A percentile compares a stretch with the other conserved stretches of the same genome.
phyloP scores from a whole-genome alignment of 495 filamentous ascomycete species.

The Antarctomyces pellizariae region DNA sequence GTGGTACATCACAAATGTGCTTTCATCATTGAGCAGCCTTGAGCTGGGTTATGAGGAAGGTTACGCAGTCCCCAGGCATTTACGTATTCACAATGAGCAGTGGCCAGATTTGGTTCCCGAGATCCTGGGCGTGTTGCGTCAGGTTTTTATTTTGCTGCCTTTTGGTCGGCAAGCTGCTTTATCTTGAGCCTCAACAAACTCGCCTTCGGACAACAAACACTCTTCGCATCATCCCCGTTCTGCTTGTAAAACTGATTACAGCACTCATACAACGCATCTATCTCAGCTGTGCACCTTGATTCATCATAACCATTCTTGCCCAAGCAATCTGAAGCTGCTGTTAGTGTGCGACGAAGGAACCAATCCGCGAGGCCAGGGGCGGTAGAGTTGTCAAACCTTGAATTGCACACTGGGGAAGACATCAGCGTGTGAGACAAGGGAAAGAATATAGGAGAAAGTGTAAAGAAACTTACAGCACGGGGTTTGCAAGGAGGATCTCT shows the following conservation, averaged over 20 bases:
- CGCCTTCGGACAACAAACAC: conserved; percentile 69
- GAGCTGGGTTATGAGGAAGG: conserved; percentile 20
- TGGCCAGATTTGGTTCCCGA: too few species aligned
- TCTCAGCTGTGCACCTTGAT: conserved; percentile 51
- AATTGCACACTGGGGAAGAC: conserved; percentile 49
- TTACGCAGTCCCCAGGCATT: too few species aligned
- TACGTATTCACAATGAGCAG: too few species aligned
- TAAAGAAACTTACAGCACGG: conserved; percentile 41
- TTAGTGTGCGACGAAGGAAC: conserved; percentile 2
- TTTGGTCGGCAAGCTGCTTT: conserved; percentile 44
- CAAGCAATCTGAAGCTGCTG: conserved; percentile 41
- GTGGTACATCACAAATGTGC: conserved; percentile 10
- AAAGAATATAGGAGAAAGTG: conserved; percentile 2
- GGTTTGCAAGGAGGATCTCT: conserved; percentile 40
- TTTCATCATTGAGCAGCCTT: conserved; percentile 19
- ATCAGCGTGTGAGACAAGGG: conserved; percentile 3
- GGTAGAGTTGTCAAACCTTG: conserved; percentile 33
- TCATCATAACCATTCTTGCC: conserved; percentile 71
- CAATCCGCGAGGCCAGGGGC: background rate
- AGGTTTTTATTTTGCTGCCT: conserved; percentile 6
- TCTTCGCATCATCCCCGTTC: conserved; percentile 52
- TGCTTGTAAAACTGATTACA: conserved; percentile 73
- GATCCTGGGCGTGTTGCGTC: too few species aligned
- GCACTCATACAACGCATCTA: conserved; percentile 90
- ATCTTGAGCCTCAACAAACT: conserved; percentile 61